These are phyloP conservation scores for Casuarina glauca DNA, from an alignment of 306 rosid species.

Conservation along the genomic window DNA sequence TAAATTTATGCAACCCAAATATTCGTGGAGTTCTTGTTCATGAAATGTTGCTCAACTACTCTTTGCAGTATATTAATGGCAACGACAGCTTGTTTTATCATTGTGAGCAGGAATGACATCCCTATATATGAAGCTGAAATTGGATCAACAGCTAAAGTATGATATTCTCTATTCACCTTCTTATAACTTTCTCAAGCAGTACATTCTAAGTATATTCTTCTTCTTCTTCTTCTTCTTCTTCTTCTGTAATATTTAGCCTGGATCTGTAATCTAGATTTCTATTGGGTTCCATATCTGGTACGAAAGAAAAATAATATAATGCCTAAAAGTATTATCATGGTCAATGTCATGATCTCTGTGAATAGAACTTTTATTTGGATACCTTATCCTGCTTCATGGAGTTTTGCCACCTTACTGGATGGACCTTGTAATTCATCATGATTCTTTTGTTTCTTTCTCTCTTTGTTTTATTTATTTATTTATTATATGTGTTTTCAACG, in stretches of 20 bases:
- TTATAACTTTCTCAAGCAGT: not conserved
- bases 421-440: not conserved
- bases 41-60: not conserved
- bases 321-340: conserved; percentile 3
- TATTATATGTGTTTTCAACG: not conserved
- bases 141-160: conserved; percentile 91
- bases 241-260: not conserved
- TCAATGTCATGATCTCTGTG: not conserved
- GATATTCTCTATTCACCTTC: conserved; percentile 9
- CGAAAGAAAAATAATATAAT: not conserved
- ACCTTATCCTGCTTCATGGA: not conserved
- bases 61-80: conserved; percentile 53
- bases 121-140: conserved; percentile 99
- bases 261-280: not conserved
- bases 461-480: not conserved
- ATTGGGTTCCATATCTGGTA: not conserved
- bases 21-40: not conserved
- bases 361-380: not conserved
- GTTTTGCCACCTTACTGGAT: not conserved
- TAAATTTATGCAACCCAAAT: not conserved
- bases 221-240: not conserved
- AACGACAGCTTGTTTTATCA: conserved; percentile 91
- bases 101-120: conserved; percentile 93
- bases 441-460: not conserved
- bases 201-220: not conserved